A percentile compares a stretch with the other conserved stretches of the same genome.
These are phyloP conservation scores for Pestalotiopsis sp. DNA, from an alignment of 2,329 filamentous ascomycete genomes.

Conservation along the genomic window DNA sequence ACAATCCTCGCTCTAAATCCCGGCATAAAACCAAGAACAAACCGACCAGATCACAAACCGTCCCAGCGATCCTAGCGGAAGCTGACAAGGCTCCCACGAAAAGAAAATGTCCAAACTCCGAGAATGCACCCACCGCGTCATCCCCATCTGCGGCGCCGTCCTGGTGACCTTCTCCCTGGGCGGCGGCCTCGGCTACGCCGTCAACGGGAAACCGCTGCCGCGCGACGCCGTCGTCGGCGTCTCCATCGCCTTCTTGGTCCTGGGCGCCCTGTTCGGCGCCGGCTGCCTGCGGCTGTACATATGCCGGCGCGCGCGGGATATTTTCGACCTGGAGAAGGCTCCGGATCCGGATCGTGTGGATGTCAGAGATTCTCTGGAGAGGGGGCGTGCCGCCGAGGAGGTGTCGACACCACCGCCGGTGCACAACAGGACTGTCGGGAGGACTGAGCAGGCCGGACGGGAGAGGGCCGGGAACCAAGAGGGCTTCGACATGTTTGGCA, in stretches of 20 bases:
- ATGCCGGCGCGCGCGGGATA: constrained; percentile 15
- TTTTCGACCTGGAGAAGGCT: background rate
- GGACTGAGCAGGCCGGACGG: too few relatives aligned
- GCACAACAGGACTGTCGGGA: too few relatives aligned
- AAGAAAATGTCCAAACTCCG: constrained; percentile 19
- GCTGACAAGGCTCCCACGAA: background rate
- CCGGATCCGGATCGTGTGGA: background rate
- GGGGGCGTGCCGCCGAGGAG: too few relatives aligned
- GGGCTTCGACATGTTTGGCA: too few relatives aligned
- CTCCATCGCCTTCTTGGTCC: constrained; percentile 20
- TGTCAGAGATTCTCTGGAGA: background rate
- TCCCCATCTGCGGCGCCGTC: constrained; percentile 24
- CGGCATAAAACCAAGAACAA: background rate
- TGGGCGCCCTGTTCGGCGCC: constrained; percentile 24
- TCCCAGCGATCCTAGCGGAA: background rate
- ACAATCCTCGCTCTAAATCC: too few relatives aligned
- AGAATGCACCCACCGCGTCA: constrained; percentile 26
- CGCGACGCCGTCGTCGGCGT: constrained; percentile 22
- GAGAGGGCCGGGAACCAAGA: too few relatives aligned
- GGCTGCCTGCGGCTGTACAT: constrained; percentile 22
- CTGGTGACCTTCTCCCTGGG: constrained; percentile 28
- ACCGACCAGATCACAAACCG: background rate
- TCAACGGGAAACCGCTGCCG: constrained; percentile 25
- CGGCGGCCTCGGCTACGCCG: constrained; percentile 23
- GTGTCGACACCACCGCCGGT: too few relatives aligned